These are phyloP conservation scores for Salvia sclarea DNA, from an alignment of 305 asterid species.

Conservation along the genomic window DNA sequence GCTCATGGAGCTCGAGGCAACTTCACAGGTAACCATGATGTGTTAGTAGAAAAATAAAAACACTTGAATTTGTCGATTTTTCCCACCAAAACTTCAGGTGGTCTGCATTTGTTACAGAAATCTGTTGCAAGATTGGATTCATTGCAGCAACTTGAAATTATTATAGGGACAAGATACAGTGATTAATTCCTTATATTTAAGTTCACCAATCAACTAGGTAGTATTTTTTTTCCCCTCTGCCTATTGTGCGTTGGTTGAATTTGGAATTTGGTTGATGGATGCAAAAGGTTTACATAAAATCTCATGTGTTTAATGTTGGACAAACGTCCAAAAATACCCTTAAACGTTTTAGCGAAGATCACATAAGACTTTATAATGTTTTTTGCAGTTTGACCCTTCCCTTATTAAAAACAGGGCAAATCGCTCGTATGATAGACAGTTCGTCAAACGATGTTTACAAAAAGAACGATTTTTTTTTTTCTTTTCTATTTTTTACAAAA, in stretches of 20 bases:
- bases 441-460: no score
- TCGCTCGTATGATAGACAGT: no score
- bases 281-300: no score
- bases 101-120: conserved; percentile 24
- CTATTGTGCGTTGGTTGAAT: background rate
- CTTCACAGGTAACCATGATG: conserved; percentile 57
- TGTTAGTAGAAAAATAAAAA: background rate
- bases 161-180: conserved; percentile 14
- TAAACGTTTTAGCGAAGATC: no score
- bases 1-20: conserved; percentile 85
- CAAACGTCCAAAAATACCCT: no score
- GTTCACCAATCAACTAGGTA: background rate
- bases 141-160: conserved; percentile 23
- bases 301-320: no score
- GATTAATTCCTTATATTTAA: background rate
- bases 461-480: no score
- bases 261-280: background rate
- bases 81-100: conserved; percentile 23
- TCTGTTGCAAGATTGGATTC: conserved; percentile 20
- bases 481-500: no score
- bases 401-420: no score
- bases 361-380: no score
- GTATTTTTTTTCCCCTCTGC: background rate
- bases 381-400: no score
- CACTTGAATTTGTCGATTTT: background rate